Base-by-base conservation (phyloP, 1,139 yeast species). In the Sugiyamaella japonica region DNA sequence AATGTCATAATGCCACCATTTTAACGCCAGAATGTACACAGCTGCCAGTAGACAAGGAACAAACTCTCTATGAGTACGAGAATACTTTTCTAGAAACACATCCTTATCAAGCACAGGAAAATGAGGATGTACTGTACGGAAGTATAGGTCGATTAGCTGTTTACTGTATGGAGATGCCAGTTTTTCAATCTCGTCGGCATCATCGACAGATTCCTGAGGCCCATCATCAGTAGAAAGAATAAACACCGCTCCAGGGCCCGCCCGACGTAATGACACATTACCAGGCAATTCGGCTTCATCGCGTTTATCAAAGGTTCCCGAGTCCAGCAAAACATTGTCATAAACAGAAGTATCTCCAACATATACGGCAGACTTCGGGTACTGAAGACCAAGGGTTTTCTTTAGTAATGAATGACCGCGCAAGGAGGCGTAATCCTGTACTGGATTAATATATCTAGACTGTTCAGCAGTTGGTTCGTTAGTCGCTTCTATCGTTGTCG, bases 11-110 rank as follows among this genome's bases (percentile, higher is more conserved):
- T 71, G 68, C 78, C 79, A 75, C 73, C 75, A 75, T 48, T 71
- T 74, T 37, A 76, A 61, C 0, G 79, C 79, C 52, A 76, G 67
- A 13, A 74, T 63, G 61, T 76, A 77, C 1, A 77, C 75, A 37
- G 76, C 74, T 0, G 76, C 75, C n/a, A 77, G 61, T 37, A 77
- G 59, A 1, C 79, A 68, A 1, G 81, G 79, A 51, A 75, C 71
- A 52, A 76, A 73, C 58, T 76, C 80, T 50, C 79, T 67, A 57
- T 76, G 76, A 4, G 78, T 75, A 39, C 80, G 66, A 15, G 74
- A 62, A 63, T 75, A 76, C 56, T 77, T 75, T 55, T 76, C 80
- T 34, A 74, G 56, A 56, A 76, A 75, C 1, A 76, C 78, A 34
- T 72, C 69, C 55, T 75, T 73, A 44, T 74, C 75, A 7, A 77